These are phyloP conservation scores for Yarrowia keelungensis DNA, from an alignment of 805 yeast genomes.

Conservation along the genomic window DNA sequence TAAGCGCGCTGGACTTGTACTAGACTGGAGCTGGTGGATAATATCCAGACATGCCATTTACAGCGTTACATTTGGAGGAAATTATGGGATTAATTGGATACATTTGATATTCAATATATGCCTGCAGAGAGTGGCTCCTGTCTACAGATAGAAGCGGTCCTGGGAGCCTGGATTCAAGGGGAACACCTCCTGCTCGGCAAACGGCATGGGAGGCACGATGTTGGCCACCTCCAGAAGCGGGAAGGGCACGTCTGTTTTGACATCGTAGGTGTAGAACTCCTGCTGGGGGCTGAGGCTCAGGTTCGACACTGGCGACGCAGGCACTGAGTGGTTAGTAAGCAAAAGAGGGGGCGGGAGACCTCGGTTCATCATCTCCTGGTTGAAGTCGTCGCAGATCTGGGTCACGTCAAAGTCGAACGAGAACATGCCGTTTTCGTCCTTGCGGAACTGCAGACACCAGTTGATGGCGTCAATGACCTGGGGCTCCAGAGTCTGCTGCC, in stretches of 20 bases:
- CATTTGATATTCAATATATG: background rate
- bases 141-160: conserved; percentile 14
- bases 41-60: background rate
- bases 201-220: conserved; percentile 20
- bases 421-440: conserved; percentile 19
- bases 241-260: conserved; percentile 11
- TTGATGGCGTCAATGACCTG: conserved; percentile 20
- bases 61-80: background rate
- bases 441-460: conserved; percentile 27
- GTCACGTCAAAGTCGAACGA: conserved; percentile 28
- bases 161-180: background rate
- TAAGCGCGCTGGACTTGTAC: conserved; percentile 1
- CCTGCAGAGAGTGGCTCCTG: too few species aligned
- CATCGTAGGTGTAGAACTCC: conserved; percentile 26
- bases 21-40: background rate
- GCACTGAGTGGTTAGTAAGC: conserved; percentile 8
- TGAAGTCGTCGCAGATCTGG: conserved; percentile 30
- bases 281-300: conserved; percentile 18
- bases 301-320: conserved; percentile 12
- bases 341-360: conserved; percentile 4
- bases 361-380: conserved; percentile 20
- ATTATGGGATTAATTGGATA: background rate
- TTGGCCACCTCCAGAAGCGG: conserved; percentile 10
- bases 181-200: conserved; percentile 8
- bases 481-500: background rate